phyloP scores from a whole-genome alignment of 2,329 filamentous ascomycete genomes.

The Ceratocystis colombiana region DNA sequence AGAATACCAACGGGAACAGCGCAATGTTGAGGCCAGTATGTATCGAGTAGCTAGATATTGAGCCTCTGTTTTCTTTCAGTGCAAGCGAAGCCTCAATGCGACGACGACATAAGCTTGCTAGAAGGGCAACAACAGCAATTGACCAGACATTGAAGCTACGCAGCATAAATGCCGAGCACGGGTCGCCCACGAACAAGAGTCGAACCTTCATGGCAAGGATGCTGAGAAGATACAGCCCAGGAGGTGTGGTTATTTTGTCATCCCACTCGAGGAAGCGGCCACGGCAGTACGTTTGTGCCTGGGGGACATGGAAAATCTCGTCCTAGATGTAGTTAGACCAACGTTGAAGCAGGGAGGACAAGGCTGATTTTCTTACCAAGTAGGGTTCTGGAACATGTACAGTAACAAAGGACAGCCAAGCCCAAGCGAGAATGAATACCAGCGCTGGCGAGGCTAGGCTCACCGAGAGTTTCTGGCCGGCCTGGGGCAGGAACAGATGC shows the following conservation, averaged over 20 bases:
- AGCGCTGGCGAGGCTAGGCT: slow-evolving; percentile 14
- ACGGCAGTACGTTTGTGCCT: slow-evolving; percentile 77
- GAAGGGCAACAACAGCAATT: slow-evolving; percentile 36
- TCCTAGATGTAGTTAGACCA: slow-evolving; percentile 44
- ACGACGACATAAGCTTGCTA: slow-evolving; percentile 44
- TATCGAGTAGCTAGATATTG: slow-evolving; percentile 37
- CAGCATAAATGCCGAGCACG: slow-evolving; percentile 38
- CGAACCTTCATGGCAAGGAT: slow-evolving; percentile 20
- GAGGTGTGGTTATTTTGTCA: slow-evolving; percentile 93
- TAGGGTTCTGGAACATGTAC: slow-evolving; percentile 44
- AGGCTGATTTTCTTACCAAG: slow-evolving; percentile 35
- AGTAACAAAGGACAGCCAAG: slow-evolving; percentile 37
- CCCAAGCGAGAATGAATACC: slow-evolving; percentile 30
- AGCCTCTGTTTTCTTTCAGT: slow-evolving; percentile 18
- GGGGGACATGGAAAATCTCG: slow-evolving; percentile 80
- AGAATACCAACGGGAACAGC: slow-evolving; percentile 83
- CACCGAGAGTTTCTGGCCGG: not conserved
- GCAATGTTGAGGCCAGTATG: slow-evolving; percentile 68
- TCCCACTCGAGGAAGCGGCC: slow-evolving; percentile 74
- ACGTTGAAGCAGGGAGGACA: not conserved
- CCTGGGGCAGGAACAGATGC: slow-evolving; percentile 25
- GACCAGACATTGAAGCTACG: slow-evolving; percentile 42
- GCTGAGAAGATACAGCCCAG: slow-evolving; percentile 56
- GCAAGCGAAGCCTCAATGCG: slow-evolving; percentile 37
- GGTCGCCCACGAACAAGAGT: slow-evolving; percentile 19